Conservation (phyloP, 192 early-diverging fungal genomes). For the Backusella australiensis region DNA sequence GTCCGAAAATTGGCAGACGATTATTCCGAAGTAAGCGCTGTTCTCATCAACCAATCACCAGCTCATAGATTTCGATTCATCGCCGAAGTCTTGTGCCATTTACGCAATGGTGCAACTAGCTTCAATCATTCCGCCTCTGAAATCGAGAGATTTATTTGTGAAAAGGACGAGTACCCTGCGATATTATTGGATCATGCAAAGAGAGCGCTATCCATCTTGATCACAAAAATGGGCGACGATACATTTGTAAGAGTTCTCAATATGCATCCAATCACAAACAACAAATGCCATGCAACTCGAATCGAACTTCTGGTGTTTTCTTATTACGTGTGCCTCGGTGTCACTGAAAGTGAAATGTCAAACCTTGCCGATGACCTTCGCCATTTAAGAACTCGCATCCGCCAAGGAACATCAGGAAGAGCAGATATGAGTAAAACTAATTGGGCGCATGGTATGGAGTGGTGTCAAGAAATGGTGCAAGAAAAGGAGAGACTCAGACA, state of each 20-base stretch:
- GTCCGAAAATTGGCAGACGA: not conserved
- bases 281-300: not conserved
- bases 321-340: not conserved
- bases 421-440: not conserved
- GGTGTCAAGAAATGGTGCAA: not conserved
- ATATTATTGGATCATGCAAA: not conserved
- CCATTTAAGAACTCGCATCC: not conserved
- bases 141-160: not conserved
- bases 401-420: not conserved
- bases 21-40: not conserved
- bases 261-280: not conserved
- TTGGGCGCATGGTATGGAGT: not conserved
- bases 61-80: not conserved
- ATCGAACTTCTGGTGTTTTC: not conserved
- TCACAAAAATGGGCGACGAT: not conserved
- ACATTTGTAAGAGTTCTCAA: not conserved
- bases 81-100: not conserved
- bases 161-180: not conserved
- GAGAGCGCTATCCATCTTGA: not conserved
- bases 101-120: not conserved
- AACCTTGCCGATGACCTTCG: not conserved
- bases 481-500: not conserved
- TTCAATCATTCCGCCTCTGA: not conserved
- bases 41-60: not conserved
- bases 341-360: not conserved